Evolutionary conservation across 176 grass and related monocot species (phyloP).

Genomic region (Oryza nivara): DNA sequence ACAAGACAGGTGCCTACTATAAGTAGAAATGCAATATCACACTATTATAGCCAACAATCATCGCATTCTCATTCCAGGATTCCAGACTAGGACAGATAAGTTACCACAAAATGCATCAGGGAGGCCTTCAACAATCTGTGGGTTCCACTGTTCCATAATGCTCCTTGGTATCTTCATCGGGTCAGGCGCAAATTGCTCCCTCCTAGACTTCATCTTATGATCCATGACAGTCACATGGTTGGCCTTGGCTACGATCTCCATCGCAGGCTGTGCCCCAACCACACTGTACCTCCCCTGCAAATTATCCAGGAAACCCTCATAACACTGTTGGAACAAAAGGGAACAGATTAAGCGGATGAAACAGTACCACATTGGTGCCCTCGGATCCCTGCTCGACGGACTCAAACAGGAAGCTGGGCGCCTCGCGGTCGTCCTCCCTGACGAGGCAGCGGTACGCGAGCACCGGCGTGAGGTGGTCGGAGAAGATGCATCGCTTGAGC

Average conservation of each 20-base stretch:
- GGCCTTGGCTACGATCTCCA: conserved; percentile 90
- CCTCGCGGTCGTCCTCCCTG: conserved; percentile 82
- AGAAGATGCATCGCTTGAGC: conserved; percentile 76
- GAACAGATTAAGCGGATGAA: neutral
- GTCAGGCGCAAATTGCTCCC: conserved; percentile 60
- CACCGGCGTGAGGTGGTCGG: conserved; percentile 82
- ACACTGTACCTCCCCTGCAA: conserved; percentile 91
- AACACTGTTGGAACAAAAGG: neutral
- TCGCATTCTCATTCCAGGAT: neutral
- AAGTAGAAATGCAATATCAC: neutral
- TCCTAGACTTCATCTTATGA: conserved; percentile 61
- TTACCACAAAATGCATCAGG: conserved; percentile 90
- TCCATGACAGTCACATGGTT: conserved; percentile 66
- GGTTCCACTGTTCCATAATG: conserved; percentile 79
- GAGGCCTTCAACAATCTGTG: conserved; percentile 55
- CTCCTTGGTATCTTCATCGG: conserved; percentile 74
- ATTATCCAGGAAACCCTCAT: neutral
- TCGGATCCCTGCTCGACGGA: conserved; percentile 84
- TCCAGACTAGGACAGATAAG: neutral
- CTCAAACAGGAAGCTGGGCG: conserved; percentile 95
- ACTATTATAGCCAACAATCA: neutral
- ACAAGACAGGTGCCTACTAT: neutral
- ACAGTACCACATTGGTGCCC: conserved; percentile 78
- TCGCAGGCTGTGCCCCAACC: conserved; percentile 72
- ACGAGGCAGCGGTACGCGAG: conserved; percentile 93